Evolutionary conservation across 2,329 filamentous ascomycete species (phyloP), one percentile per base, ranked within the genome.

Genomic region (Epichloe brachyelytri): DNA sequence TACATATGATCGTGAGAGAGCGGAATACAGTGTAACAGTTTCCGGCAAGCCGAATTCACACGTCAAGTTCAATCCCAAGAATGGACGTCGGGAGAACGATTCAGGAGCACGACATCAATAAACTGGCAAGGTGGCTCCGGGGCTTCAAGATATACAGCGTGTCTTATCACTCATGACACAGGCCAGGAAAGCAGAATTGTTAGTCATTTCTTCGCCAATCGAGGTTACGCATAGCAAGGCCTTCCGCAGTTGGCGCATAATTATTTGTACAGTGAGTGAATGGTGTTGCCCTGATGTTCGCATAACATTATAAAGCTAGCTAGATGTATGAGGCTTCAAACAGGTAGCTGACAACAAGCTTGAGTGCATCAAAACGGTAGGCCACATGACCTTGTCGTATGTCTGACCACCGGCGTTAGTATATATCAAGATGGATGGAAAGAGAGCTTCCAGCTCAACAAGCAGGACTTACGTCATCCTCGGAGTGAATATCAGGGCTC

Each of bases 261-360:
- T 30, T 30, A 30, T 30, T 3, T 30, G 26, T 30, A 30, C 8
- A 11, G 26, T 11, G 8, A 10, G 26, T 30, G 26, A 30, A 30
- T 10, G 8, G 26, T 11, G 8, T 10, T 30, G 10, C 26, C 8
- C 26, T 30, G 8, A 30, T 30, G 26, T 30, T 30, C 8, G 26
- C 26, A 10, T 10, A 30, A 3, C 10, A 30, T 26, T 26, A 26
- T 11, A 2, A 19, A 43, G n/a, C 17, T 36, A 43, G n/a, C 17
- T 36, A 48, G 47, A 68, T 56, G 52, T 65, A 64, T 7, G 65
- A 68, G 12, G 65, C 65, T 52, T 68, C 68, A 4, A 69, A 61
- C 7, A 68, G 51, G 51, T 68, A 70, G 2, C 65, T 67, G 10
- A 68, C 55, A 1, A 65, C 64, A 53, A 69, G 64, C 51, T 64